Evolutionary conservation across 169 alveolate genomes (phyloP).

Genomic region (Cryptosporidium baileyi): DNA sequence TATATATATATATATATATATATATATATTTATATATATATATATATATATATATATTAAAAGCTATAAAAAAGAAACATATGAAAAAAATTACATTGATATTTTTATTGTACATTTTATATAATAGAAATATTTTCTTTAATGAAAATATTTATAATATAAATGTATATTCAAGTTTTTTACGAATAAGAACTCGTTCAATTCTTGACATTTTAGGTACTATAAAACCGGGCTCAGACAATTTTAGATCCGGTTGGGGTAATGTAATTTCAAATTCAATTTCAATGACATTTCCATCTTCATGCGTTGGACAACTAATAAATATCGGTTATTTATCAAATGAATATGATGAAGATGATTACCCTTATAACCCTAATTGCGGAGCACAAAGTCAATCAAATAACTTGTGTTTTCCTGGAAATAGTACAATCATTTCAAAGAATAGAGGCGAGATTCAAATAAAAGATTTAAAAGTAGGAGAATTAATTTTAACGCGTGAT

Average conservation of each 20-base stretch:
- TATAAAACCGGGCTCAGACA: neutral
- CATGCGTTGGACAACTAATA: conserved; percentile 42
- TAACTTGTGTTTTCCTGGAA: conserved; percentile 61
- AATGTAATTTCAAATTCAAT: conserved; percentile 54
- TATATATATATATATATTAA: neutral
- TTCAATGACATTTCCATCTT: conserved; percentile 45
- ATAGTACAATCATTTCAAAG: neutral
- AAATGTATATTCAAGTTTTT: neutral
- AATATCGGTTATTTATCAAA: conserved; percentile 47
- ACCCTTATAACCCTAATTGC: conserved; percentile 44
- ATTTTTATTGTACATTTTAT: neutral
- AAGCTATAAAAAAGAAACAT: neutral
- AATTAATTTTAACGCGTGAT: conserved; percentile 10
- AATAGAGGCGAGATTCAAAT: conserved; percentile 32
- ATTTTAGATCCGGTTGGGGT: conserved; percentile 63
- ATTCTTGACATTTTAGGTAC: conserved; percentile 23
- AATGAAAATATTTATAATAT: too few species aligned
- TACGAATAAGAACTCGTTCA: conserved; percentile 9
- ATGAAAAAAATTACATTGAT: too few species aligned
- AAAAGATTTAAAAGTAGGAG: conserved; percentile 18
- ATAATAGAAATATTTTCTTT: neutral
- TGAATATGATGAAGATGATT: conserved; percentile 58
- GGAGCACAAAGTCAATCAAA: conserved; percentile 58
- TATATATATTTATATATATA: neutral
- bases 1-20: neutral